phyloP scores from a whole-genome alignment of 1,284 basidiomycete species.

The Flammula alnicola region DNA sequence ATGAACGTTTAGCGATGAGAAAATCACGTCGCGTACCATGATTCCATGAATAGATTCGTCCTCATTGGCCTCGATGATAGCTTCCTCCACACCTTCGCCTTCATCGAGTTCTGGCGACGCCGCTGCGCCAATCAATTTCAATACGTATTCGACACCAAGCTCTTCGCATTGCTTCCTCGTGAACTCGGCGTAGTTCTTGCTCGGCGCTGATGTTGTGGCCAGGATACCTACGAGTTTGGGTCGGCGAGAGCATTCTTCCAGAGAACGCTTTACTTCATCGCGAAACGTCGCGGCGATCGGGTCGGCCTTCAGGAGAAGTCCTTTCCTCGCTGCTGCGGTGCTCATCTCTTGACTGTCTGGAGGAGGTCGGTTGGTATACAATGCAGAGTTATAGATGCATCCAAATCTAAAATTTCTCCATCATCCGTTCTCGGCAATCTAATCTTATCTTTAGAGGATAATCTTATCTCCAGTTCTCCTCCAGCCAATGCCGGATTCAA shows the following conservation, averaged over 20 bases:
- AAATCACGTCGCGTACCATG: slow-evolving; percentile 66
- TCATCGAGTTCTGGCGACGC: slow-evolving; percentile 52
- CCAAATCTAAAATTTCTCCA: slow-evolving; percentile 3
- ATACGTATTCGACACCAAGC: slow-evolving; percentile 87
- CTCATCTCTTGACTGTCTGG: slow-evolving; percentile 15
- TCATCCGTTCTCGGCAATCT: slow-evolving; percentile 1
- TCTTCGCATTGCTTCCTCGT: slow-evolving; percentile 91
- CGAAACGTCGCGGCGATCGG: slow-evolving; percentile 68
- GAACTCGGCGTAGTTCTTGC: slow-evolving; percentile 92
- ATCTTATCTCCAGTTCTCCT: neutral
- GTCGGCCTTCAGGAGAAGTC: slow-evolving; percentile 77
- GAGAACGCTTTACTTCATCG: slow-evolving; percentile 63
- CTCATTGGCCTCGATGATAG: slow-evolving; percentile 93
- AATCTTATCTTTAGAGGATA: slow-evolving; percentile 1
- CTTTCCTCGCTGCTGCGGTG: slow-evolving; percentile 52
- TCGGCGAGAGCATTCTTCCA: slow-evolving; percentile 43
- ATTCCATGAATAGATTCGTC: slow-evolving; percentile 90
- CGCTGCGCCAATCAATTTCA: slow-evolving; percentile 76
- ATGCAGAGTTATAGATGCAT: neutral
- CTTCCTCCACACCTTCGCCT: slow-evolving; percentile 85
- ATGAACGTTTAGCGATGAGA: slow-evolving; percentile 4
- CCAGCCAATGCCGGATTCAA: too few species aligned
- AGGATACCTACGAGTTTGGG: slow-evolving; percentile 94
- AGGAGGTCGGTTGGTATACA: neutral
- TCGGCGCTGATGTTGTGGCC: slow-evolving; percentile 86